Evolutionary conservation across 2,329 filamentous ascomycete genomes (phyloP).

Genomic region (Paecilomyces fulvus): DNA sequence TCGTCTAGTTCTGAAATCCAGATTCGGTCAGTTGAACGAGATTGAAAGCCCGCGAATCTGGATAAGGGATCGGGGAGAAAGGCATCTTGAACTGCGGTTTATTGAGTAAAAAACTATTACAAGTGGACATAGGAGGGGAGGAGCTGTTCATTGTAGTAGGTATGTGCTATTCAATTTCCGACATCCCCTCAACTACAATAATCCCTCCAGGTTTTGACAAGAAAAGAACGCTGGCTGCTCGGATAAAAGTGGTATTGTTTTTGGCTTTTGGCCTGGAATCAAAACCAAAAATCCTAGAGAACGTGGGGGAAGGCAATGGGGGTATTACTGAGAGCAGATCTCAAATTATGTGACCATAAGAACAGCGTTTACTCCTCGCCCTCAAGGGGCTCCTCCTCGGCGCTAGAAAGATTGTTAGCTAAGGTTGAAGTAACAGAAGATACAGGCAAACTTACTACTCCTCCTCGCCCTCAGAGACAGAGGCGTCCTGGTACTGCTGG

Average conservation of each 20-base stretch:
- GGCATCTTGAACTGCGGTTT: neutral
- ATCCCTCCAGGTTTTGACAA: conserved; percentile 19
- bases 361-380: conserved; percentile 55
- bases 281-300: conserved; percentile 11
- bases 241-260: conserved; percentile 22
- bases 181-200: neutral
- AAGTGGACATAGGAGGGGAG: neutral
- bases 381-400: conserved; percentile 70
- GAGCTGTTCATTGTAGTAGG: neutral
- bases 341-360: conserved; percentile 15
- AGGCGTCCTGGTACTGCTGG: conserved; percentile 99
- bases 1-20: neutral
- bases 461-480: conserved; percentile 94
- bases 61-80: neutral
- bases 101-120: neutral
- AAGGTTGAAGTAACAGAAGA: neutral
- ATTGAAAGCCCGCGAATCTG: neutral
- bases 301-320: conserved; percentile 24
- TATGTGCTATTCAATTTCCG: conserved; percentile 5
- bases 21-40: neutral
- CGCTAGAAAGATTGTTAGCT: conserved; percentile 30
- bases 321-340: conserved; percentile 30
- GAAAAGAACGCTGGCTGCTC: conserved; percentile 22
- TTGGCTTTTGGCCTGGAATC: conserved; percentile 8
- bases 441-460: conserved; percentile 53